A percentile compares a stretch with the other conserved stretches of the same genome.
Conservation (phyloP, 352 stramenopile genomes). For the Phytopythium helicoides region DNA sequence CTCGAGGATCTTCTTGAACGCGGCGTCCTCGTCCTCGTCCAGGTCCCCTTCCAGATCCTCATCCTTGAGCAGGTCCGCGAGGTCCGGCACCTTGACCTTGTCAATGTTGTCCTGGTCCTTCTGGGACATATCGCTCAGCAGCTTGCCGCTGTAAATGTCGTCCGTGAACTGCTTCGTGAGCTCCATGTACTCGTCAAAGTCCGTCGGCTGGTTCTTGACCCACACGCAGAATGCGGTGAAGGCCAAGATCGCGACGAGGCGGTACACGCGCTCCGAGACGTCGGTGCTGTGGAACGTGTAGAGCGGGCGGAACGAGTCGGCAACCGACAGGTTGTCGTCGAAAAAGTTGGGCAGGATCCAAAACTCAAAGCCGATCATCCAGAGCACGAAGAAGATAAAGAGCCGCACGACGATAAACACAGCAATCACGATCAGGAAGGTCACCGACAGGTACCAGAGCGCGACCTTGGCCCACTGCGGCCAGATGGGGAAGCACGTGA, state of each 20-base stretch:
- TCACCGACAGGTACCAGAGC: constrained; percentile 99
- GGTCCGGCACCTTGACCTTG: constrained; percentile 89
- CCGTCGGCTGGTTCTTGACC: constrained; percentile 98
- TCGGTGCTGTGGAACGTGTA: constrained; percentile 87
- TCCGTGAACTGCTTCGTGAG: constrained; percentile 99
- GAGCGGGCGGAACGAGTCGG: constrained; percentile 97
- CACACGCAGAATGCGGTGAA: constrained; percentile 97
- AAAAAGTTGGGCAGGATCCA: constrained; percentile 99
- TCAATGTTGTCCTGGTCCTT: constrained; percentile 98
- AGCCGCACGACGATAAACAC: constrained; percentile 95
- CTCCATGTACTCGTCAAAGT: constrained; percentile 99
- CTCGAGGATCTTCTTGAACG: constrained; percentile 81
- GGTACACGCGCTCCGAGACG: constrained; percentile 94
- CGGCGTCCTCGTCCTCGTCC: constrained; percentile 56
- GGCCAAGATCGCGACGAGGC: constrained; percentile 87
- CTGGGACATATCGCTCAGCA: constrained; percentile 97
- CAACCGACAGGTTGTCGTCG: constrained; percentile 97
- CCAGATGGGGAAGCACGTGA: constrained; percentile 99
- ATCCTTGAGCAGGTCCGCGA: constrained; percentile 83
- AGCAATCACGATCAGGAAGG: constrained; percentile 98
- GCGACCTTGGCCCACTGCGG: constrained; percentile 97
- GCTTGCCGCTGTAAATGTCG: constrained; percentile 98
- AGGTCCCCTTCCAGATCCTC: constrained; percentile 68
- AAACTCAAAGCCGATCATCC: constrained; percentile 96
- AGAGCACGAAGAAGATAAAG: constrained; percentile 95